These are phyloP conservation scores for Cordyceps tenuipes DNA, from an alignment of 2,329 filamentous ascomycete genomes.

Conservation along the genomic window DNA sequence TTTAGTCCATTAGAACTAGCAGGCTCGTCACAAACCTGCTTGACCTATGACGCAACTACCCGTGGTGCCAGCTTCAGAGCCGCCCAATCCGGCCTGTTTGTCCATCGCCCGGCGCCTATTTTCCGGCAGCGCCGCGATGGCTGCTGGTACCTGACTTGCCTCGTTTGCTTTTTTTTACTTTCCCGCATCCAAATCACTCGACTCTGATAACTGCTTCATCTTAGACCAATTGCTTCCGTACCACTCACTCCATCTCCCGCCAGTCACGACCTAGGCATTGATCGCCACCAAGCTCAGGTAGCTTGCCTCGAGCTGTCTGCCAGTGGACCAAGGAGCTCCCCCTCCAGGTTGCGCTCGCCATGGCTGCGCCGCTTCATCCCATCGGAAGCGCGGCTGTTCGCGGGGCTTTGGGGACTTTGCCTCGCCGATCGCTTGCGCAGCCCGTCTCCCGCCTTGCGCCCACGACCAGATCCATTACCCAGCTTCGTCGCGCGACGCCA, in stretches of 20 bases:
- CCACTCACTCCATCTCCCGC: neutral
- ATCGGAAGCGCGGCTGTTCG: neutral
- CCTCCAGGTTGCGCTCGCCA: neutral
- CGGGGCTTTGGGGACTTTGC: neutral
- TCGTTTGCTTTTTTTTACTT: neutral
- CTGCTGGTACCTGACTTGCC: neutral
- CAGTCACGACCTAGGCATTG: neutral
- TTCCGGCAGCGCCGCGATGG: neutral
- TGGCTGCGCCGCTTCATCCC: slow-evolving; percentile 9
- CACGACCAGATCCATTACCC: neutral
- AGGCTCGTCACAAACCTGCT: neutral
- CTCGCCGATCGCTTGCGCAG: slow-evolving; percentile 46
- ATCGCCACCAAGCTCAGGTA: slow-evolving; percentile 2
- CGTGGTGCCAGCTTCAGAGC: neutral
- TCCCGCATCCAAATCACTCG: neutral
- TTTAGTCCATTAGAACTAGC: too few relatives aligned
- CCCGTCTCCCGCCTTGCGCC: slow-evolving; percentile 40
- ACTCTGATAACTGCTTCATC: neutral
- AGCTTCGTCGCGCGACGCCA: neutral
- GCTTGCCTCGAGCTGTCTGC: neutral
- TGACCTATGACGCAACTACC: slow-evolving; percentile 11
- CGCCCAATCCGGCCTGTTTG: neutral
- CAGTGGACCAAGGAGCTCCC: neutral
- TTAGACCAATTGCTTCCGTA: neutral
- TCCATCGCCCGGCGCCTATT: neutral